Conservation (phyloP, 495 filamentous ascomycete species). For the Cenococcum geophilum region DNA sequence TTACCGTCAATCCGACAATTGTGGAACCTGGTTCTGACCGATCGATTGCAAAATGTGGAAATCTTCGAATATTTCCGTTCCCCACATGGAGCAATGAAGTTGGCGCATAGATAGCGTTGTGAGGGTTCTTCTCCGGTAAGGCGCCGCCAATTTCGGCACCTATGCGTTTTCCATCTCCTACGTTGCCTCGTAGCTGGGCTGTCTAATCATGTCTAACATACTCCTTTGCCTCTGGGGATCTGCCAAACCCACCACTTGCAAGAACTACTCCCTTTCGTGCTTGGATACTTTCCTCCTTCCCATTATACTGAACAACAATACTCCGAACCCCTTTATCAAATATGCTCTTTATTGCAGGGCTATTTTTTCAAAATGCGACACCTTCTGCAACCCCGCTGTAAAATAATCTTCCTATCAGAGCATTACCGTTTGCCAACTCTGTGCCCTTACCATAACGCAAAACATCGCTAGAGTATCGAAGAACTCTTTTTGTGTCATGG, state of each 20-base stretch:
- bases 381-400: constrained; percentile 3
- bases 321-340: constrained; percentile 7
- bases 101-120: constrained; percentile 1
- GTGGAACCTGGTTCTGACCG: constrained; percentile 29
- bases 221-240: constrained; percentile 12
- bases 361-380: background rate
- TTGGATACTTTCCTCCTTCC: constrained; percentile 12
- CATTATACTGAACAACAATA: constrained; percentile 17
- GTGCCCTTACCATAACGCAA: background rate
- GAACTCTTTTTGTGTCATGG: background rate
- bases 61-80: constrained; percentile 1
- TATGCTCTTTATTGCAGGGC: constrained; percentile 5
- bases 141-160: constrained; percentile 1
- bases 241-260: constrained; percentile 29
- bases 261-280: constrained; percentile 29
- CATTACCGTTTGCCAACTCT: constrained; percentile 5
- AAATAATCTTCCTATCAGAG: constrained; percentile 28
- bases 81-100: constrained; percentile 1
- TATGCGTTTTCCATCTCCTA: constrained; percentile 5
- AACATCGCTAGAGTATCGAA: background rate
- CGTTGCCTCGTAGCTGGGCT: background rate
- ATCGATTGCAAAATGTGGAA: constrained; percentile 13
- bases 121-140: constrained; percentile 2
- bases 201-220: constrained; percentile 1
- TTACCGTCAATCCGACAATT: constrained; percentile 30